A percentile compares a stretch with the other conserved stretches of the same genome.
These are phyloP conservation scores for Ramichloridium luteum DNA, from an alignment of 2,329 filamentous ascomycete genomes.

Conservation along the genomic window DNA sequence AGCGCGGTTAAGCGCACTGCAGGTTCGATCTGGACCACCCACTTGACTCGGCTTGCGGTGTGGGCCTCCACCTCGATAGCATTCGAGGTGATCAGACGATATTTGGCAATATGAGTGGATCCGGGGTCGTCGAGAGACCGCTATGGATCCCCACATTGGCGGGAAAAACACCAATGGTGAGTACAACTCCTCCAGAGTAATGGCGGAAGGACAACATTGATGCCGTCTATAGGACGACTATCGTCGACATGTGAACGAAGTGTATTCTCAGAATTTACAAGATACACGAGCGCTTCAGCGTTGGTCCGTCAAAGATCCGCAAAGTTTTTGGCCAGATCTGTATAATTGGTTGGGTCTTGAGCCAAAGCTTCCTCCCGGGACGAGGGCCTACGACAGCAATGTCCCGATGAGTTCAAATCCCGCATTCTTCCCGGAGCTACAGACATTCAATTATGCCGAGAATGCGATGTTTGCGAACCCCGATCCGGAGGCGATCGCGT, in stretches of 20 bases:
- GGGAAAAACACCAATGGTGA: too few relatives aligned
- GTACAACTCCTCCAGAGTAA: too few relatives aligned
- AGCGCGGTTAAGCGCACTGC: too few relatives aligned
- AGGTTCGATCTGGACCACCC: too few relatives aligned
- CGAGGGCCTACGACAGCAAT: conserved; percentile 28
- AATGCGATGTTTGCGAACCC: conserved; percentile 29
- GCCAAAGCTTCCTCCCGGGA: conserved; percentile 23
- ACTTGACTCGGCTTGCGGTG: too few relatives aligned
- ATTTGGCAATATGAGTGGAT: too few relatives aligned
- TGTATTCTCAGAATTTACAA: conserved; percentile 14
- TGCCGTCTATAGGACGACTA: conserved; percentile 18
- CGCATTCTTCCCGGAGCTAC: conserved; percentile 27
- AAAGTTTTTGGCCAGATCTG: conserved; percentile 34
- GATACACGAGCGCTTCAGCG: conserved; percentile 27
- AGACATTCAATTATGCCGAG: conserved; percentile 30
- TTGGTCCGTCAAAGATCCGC: conserved; percentile 30
- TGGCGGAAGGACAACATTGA: too few relatives aligned
- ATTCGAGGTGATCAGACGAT: too few relatives aligned
- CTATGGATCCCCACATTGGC: too few relatives aligned
- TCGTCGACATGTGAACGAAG: conserved; percentile 21
- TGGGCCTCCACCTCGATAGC: too few relatives aligned
- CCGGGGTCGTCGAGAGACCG: too few relatives aligned
- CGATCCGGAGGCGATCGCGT: conserved; percentile 25
- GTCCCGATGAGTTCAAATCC: conserved; percentile 28
- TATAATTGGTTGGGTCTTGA: conserved; percentile 28